Percentiles rank a stretch among this genome's conserved stretches.
Evolutionary conservation across 768 basidiomycete species (phyloP).

Genomic region (Serendipita sp.): DNA sequence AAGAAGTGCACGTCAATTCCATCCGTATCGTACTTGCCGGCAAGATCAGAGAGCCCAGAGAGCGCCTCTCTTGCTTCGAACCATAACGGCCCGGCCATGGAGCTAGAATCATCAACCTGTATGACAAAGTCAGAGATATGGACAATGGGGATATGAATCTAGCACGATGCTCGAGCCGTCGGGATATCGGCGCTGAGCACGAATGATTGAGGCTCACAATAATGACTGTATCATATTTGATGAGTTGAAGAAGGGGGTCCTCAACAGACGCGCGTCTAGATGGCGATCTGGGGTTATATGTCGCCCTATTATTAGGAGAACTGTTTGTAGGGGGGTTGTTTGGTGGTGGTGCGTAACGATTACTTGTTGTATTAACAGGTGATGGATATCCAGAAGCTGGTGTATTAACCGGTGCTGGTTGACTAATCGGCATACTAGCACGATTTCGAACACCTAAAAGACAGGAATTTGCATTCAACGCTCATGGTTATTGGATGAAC

Average conservation of each 20-base stretch:
- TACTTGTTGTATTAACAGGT: no score
- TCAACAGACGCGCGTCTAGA: slow-evolving; percentile 7
- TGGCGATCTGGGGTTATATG: neutral
- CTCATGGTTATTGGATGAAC: no score
- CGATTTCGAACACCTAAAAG: no score
- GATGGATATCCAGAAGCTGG: no score
- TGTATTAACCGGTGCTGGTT: no score
- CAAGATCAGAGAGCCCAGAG: slow-evolving; percentile 30
- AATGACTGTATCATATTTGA: slow-evolving; percentile 38
- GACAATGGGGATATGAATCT: neutral
- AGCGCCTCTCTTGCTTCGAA: slow-evolving; percentile 32
- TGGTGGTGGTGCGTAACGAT: neutral
- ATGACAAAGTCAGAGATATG: neutral
- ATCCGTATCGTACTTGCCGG: slow-evolving; percentile 34
- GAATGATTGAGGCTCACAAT: slow-evolving; percentile 20
- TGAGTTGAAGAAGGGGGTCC: slow-evolving; percentile 11
- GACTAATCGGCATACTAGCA: no score
- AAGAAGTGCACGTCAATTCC: slow-evolving; percentile 50
- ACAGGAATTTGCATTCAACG: no score
- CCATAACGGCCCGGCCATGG: slow-evolving; percentile 38
- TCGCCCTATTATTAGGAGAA: neutral
- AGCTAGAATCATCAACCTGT: slow-evolving; percentile 36
- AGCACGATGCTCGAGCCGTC: neutral
- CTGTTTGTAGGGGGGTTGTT: neutral
- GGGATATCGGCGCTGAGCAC: neutral